Base-by-base conservation (phyloP, 108 stramenopile genomes). In the Pseudonitzschia pungens region DNA sequence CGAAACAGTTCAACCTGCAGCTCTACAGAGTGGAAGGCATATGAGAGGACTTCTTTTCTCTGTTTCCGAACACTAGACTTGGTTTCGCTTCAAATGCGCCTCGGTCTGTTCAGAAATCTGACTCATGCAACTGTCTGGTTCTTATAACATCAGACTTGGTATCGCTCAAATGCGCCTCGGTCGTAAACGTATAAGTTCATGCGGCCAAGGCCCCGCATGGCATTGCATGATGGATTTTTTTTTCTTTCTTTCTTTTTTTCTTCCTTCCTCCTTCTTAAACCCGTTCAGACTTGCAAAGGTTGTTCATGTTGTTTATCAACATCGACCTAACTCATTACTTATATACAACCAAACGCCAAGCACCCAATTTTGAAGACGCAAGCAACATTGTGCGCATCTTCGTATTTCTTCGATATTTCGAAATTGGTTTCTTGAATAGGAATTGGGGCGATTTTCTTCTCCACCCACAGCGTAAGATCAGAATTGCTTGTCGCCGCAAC, bases 331-430 rank as follows among this genome's bases (percentile, higher is more conserved):
- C 14, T 12, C 10, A 18, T 48, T 48, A n/a, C 10, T 51, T 51
- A 55, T 26, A 55, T 26, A 55, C 3, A 26, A 2, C 54, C 54
- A 55, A 55, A 22, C 4, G 54, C 54, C 26, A 55, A 22, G 54
- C 54, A 55, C 26, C 54, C 54, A 10, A 55, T 24, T 26, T 55
- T 55, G 22, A 11, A 26, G 10, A 55, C 60, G 60, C 60, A 62
- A 33, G 32, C 60, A 33, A 62, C 60, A 28, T 62, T 62, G 29
- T 62, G 57, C 57, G 31, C 31, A 28, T 12, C n/a, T 58, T 58
- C 31, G 27, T 24, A 9, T 27, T 10, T 58, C n/a, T 58, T 58
- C 27, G 31, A 31, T 3, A 58, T 48, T 48, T 48, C 45, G 18
- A 18, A 48, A 18, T 2, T 48, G 14, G 45, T 18, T 18, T 48